phyloP scores from a whole-genome alignment of 1,139 yeast genomes.

The Debaryomycetaceae sp. region DNA sequence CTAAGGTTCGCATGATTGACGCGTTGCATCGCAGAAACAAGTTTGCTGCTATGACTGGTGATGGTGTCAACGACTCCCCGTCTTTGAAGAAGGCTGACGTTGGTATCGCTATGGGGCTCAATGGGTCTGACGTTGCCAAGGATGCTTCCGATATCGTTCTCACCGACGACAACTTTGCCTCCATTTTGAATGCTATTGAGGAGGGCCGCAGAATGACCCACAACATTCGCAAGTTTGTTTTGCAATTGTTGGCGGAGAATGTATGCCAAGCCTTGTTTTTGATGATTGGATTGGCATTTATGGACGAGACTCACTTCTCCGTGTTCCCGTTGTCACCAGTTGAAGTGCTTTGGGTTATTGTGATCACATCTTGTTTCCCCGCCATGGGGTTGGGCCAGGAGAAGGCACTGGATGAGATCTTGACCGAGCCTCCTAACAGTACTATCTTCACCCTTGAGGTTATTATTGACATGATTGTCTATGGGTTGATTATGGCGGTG shows the following conservation, averaged over 20 bases:
- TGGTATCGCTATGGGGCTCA: slow-evolving; percentile 42
- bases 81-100: slow-evolving; percentile 35
- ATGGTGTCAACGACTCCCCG: slow-evolving; percentile 38
- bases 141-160: slow-evolving; percentile 56
- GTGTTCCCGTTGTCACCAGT: slow-evolving; percentile 36
- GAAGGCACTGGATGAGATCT: slow-evolving; percentile 26
- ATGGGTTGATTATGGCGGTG: slow-evolving; percentile 35
- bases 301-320: slow-evolving; percentile 26
- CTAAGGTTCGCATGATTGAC: slow-evolving; percentile 47
- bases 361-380: slow-evolving; percentile 35
- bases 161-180: slow-evolving; percentile 47
- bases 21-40: slow-evolving; percentile 45
- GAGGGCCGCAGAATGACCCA: slow-evolving; percentile 47
- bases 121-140: slow-evolving; percentile 55
- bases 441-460: slow-evolving; percentile 31
- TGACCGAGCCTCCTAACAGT: slow-evolving; percentile 26
- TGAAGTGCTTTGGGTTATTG: slow-evolving; percentile 35
- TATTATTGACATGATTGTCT: slow-evolving; percentile 28
- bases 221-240: slow-evolving; percentile 45
- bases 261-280: slow-evolving; percentile 44
- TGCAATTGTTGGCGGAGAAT: slow-evolving; percentile 46
- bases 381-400: slow-evolving; percentile 40
- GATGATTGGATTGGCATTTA: slow-evolving; percentile 34
- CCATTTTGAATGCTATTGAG: slow-evolving; percentile 48
- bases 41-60: slow-evolving; percentile 37